Evolutionary conservation across 179 eudicot species (phyloP).

Genomic region (Spergularia azorica): DNA sequence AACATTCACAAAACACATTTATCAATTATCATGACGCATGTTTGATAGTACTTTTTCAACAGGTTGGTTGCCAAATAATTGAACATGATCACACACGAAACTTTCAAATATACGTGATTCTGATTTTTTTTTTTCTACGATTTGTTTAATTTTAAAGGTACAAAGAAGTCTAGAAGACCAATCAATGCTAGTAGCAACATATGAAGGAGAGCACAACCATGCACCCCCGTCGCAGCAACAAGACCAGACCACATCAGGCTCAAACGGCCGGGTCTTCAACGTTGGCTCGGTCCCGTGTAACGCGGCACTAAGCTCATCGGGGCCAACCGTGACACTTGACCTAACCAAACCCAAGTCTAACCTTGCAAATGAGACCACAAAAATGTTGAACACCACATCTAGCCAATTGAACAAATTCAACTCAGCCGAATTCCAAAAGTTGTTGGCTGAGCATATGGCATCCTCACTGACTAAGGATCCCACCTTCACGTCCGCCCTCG

Average conservation of each 20-base stretch:
- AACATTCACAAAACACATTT: no score
- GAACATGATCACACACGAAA: background rate
- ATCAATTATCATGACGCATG: background rate
- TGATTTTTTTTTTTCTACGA: no score
- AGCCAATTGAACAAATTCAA: constrained; percentile 25
- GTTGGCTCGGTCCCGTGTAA: constrained; percentile 49
- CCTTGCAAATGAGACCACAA: constrained; percentile 12
- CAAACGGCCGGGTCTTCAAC: constrained; percentile 31
- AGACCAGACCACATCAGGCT: constrained; percentile 29
- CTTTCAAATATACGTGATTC: background rate
- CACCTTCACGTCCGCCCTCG: constrained; percentile 64
- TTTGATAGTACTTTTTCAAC: constrained; percentile 16
- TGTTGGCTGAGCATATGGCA: constrained; percentile 83
- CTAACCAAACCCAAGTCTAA: constrained; percentile 48
- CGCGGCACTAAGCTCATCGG: constrained; percentile 39
- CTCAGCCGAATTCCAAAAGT: constrained; percentile 47
- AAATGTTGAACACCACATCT: constrained; percentile 19
- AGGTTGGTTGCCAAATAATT: constrained; percentile 26
- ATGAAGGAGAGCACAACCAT: constrained; percentile 98
- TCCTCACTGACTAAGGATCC: constrained; percentile 74
- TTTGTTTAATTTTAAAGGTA: constrained; percentile 43
- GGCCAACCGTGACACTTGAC: constrained; percentile 61
- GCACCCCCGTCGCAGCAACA: constrained; percentile 48
- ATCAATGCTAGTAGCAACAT: constrained; percentile 79
- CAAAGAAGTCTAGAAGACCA: constrained; percentile 95